These are phyloP conservation scores for Chenopodium suecicum DNA, from an alignment of 148 eudicot species.

Conservation along the genomic window DNA sequence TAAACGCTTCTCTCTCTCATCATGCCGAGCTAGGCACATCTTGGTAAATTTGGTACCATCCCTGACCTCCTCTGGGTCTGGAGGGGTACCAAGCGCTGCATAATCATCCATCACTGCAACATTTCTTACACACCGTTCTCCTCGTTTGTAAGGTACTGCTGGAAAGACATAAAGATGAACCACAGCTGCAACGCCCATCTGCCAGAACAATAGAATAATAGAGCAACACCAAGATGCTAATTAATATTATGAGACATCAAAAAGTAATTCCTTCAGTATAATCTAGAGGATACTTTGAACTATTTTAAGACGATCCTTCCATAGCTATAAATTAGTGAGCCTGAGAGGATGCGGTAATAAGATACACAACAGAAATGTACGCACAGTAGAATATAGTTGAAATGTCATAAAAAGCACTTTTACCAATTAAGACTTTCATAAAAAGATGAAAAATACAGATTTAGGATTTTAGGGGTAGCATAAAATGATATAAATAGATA, in stretches of 20 bases:
- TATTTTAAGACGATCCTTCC: neutral
- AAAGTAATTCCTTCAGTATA: neutral
- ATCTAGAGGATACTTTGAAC: neutral
- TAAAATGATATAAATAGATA: neutral
- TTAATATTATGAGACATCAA: neutral
- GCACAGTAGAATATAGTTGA: neutral
- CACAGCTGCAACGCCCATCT: slow-evolving; percentile 98
- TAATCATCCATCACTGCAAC: slow-evolving; percentile 92
- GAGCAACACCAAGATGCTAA: neutral
- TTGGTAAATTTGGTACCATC: slow-evolving; percentile 66
- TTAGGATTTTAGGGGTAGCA: neutral
- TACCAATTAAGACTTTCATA: neutral
- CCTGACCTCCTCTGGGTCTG: slow-evolving; percentile 89
- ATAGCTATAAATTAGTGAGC: neutral
- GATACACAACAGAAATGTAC: neutral
- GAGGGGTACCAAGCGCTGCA: slow-evolving; percentile 83
- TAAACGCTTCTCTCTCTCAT: slow-evolving; percentile 61
- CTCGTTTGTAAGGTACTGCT: slow-evolving; percentile 88
- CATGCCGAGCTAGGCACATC: slow-evolving; percentile 46
- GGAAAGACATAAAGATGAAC: slow-evolving; percentile 95
- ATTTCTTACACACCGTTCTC: slow-evolving; percentile 92
- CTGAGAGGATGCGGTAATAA: neutral
- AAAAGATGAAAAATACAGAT: neutral
- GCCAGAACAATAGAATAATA: slow-evolving; percentile 27
- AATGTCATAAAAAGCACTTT: neutral